These are phyloP conservation scores for Allium sativum DNA, from an alignment of 106 monocot species.

Conservation along the genomic window DNA sequence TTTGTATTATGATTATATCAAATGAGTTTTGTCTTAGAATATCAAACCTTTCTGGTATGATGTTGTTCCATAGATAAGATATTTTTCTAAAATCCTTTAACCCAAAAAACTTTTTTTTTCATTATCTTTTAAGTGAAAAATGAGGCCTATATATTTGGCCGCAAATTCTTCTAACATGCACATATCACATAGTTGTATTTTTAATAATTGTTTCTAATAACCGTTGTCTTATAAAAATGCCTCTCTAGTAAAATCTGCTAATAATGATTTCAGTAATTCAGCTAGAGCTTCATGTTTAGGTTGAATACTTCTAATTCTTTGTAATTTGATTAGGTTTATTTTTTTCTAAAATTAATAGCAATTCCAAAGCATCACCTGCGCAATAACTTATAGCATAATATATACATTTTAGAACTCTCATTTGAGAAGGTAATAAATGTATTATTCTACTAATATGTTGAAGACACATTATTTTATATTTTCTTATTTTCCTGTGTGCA, in stretches of 20 bases:
- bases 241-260: not conserved
- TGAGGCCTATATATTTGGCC: not conserved
- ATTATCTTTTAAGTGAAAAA: not conserved
- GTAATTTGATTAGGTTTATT: not conserved
- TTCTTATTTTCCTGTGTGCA: not conserved
- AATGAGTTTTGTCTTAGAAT: not conserved
- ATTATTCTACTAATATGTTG: not conserved
- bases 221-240: not conserved
- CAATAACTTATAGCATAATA: not conserved
- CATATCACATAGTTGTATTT: not conserved
- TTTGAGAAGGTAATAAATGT: not conserved
- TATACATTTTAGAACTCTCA: not conserved
- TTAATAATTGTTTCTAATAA: not conserved
- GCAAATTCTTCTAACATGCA: not conserved
- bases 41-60: not conserved
- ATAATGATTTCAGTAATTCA: not conserved
- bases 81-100: not conserved
- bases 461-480: not conserved
- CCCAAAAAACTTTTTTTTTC: not conserved
- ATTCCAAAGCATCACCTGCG: not conserved
- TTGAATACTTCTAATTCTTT: not conserved
- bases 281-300: not conserved
- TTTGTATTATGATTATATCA: not conserved
- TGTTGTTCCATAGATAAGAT: not conserved
- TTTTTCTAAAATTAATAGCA: not conserved